These are phyloP conservation scores for Aureobasidium sp. DNA, from an alignment of 2,329 filamentous ascomycete species.

Conservation along the genomic window DNA sequence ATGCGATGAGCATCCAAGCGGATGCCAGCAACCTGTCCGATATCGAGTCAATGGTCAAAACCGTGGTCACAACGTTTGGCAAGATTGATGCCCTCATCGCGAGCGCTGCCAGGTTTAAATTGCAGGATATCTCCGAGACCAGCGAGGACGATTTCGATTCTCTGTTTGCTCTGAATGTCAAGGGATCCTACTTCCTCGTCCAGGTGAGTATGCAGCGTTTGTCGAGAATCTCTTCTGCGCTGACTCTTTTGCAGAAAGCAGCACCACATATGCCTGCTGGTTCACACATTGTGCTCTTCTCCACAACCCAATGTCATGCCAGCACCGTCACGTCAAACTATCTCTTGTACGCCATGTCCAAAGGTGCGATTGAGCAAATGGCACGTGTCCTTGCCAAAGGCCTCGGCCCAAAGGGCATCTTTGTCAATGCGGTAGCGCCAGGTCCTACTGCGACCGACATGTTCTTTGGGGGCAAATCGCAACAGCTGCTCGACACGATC, in stretches of 20 bases:
- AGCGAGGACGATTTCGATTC: conserved; percentile 48
- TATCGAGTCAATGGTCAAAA: conserved; percentile 44
- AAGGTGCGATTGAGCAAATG: conserved; percentile 56
- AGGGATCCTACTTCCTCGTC: conserved; percentile 50
- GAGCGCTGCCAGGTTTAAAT: conserved; percentile 48
- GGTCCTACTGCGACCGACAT: conserved; percentile 52
- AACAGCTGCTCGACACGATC: conserved; percentile 40
- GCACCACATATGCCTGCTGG: conserved; percentile 46
- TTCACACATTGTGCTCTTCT: conserved; percentile 47
- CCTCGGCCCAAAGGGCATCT: conserved; percentile 45
- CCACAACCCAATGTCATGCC: conserved; percentile 36
- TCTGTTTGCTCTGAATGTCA: conserved; percentile 49
- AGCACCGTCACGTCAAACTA: conserved; percentile 41
- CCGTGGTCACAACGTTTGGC: conserved; percentile 45
- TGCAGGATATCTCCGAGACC: conserved; percentile 44
- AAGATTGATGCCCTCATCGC: conserved; percentile 53
- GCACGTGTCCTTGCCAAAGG: conserved; percentile 50
- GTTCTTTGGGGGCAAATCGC: conserved; percentile 44
- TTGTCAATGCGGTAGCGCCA: conserved; percentile 46
- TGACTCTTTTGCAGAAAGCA: conserved; percentile 37
- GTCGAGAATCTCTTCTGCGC: neutral
- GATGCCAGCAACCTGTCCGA: conserved; percentile 44
- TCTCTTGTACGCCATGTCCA: conserved; percentile 49
- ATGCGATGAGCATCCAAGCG: conserved; percentile 50
- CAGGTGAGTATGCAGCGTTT: conserved; percentile 29